Conservation (phyloP, 495 filamentous ascomycete genomes). For the Hypoxylon trugodes region DNA sequence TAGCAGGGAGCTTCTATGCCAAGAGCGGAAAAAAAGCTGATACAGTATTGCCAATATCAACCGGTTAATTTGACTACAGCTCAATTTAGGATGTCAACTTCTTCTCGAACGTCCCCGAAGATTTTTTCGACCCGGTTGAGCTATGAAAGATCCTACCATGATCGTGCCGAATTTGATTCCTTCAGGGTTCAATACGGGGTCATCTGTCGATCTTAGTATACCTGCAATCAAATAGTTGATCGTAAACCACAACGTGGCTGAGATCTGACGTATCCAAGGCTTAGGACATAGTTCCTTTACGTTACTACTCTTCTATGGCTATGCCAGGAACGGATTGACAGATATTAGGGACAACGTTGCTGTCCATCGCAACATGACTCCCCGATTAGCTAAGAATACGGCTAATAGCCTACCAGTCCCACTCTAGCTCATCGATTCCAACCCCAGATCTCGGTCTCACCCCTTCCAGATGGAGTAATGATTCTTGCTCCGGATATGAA, state of each 20-base stretch:
- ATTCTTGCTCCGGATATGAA: slow-evolving; percentile 5
- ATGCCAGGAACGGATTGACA: slow-evolving; percentile 5
- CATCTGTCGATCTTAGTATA: slow-evolving; percentile 20
- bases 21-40: slow-evolving; percentile 27
- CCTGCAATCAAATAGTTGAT: slow-evolving; percentile 24
- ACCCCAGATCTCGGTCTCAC: slow-evolving; percentile 1
- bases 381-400: slow-evolving; percentile 13
- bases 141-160: not conserved
- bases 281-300: not conserved
- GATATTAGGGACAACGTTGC: not conserved
- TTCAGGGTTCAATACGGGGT: not conserved
- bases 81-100: not conserved
- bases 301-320: too few relatives aligned
- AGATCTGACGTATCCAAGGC: slow-evolving; percentile 3
- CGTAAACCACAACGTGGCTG: slow-evolving; percentile 13
- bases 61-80: slow-evolving; percentile 34
- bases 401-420: slow-evolving; percentile 26
- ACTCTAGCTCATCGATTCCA: slow-evolving; percentile 6
- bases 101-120: slow-evolving; percentile 27
- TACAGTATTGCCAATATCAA: slow-evolving; percentile 17
- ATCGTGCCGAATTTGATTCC: not conserved
- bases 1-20: slow-evolving; percentile 16
- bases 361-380: slow-evolving; percentile 24
- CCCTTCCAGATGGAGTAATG: slow-evolving; percentile 25
- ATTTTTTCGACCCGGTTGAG: not conserved